Percentiles rank a stretch among this genome's conserved stretches.
These are phyloP conservation scores for Erodium texanum DNA, from an alignment of 441 rosid genomes.

Conservation along the genomic window DNA sequence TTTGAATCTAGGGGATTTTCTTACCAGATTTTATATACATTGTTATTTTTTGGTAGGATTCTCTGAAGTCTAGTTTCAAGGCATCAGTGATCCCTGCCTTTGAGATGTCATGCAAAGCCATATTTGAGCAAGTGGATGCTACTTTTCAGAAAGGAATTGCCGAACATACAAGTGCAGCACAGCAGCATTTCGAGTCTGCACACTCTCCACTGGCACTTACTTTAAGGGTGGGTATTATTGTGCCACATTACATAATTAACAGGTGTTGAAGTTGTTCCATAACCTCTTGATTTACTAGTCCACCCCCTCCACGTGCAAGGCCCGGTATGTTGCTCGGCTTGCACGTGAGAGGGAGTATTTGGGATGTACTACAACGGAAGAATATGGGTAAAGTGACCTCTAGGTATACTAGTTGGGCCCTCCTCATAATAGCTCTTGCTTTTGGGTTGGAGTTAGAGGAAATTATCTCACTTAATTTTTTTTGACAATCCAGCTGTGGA, in stretches of 20 bases:
- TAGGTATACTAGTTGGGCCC: no score
- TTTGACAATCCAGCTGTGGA: background rate
- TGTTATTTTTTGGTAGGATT: slow-evolving; percentile 30
- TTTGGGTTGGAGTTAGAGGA: no score
- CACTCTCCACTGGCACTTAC: slow-evolving; percentile 46
- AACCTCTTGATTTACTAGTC: no score
- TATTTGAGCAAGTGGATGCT: slow-evolving; percentile 61
- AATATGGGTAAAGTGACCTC: no score
- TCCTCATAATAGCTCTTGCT: no score
- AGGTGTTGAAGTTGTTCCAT: no score
- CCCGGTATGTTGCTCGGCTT: no score
- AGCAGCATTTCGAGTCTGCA: slow-evolving; percentile 44
- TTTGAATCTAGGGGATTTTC: slow-evolving; percentile 11
- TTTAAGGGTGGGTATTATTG: slow-evolving; percentile 36
- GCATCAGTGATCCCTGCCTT: slow-evolving; percentile 54
- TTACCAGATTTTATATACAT: slow-evolving; percentile 10
- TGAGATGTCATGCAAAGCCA: slow-evolving; percentile 54
- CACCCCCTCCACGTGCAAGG: no score
- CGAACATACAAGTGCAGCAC: slow-evolving; percentile 51
- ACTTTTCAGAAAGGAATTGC: slow-evolving; percentile 54
- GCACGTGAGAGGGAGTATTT: no score
- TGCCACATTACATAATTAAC: background rate
- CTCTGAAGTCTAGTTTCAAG: slow-evolving; percentile 45
- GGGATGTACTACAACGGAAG: no score
- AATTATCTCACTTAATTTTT: background rate